Percentiles rank a stretch among this genome's conserved stretches.
Evolutionary conservation across 441 rosid genomes (phyloP).

Genomic region (Erodium trifolium): DNA sequence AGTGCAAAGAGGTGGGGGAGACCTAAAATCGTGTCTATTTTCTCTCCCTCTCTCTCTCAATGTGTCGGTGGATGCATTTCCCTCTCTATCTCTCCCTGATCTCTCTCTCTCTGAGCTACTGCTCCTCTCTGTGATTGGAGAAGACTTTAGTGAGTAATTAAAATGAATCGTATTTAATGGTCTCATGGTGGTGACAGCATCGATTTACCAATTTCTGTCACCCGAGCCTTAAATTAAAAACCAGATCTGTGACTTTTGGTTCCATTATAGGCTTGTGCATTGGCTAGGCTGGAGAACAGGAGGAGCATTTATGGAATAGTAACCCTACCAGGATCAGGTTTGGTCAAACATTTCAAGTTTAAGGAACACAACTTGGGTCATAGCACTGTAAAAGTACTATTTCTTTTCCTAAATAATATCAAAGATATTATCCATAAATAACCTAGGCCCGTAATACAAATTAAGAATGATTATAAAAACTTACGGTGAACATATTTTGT

Average conservation of each 20-base stretch:
- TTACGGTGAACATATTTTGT: too few species aligned
- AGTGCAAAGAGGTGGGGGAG: background rate
- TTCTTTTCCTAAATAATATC: too few species aligned
- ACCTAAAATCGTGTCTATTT: background rate
- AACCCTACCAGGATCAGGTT: background rate
- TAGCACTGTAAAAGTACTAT: too few species aligned
- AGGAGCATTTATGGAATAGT: background rate
- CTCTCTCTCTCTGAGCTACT: too few species aligned
- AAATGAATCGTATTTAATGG: background rate
- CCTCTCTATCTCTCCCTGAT: background rate
- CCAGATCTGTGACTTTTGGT: conserved; percentile 1
- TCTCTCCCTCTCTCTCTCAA: too few species aligned
- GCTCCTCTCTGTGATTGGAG: too few species aligned
- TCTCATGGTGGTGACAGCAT: background rate
- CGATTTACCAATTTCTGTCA: background rate
- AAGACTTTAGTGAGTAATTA: background rate
- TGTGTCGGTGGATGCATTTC: background rate
- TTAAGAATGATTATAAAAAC: too few species aligned
- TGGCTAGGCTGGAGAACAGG: background rate
- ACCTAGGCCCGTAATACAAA: too few species aligned
- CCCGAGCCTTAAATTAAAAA: background rate
- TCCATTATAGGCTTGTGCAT: background rate
- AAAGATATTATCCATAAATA: too few species aligned
- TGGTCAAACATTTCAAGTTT: background rate
- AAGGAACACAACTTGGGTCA: background rate